Evolutionary conservation across 2,329 filamentous ascomycete genomes (phyloP).

Genomic region (Penicillium sp.): DNA sequence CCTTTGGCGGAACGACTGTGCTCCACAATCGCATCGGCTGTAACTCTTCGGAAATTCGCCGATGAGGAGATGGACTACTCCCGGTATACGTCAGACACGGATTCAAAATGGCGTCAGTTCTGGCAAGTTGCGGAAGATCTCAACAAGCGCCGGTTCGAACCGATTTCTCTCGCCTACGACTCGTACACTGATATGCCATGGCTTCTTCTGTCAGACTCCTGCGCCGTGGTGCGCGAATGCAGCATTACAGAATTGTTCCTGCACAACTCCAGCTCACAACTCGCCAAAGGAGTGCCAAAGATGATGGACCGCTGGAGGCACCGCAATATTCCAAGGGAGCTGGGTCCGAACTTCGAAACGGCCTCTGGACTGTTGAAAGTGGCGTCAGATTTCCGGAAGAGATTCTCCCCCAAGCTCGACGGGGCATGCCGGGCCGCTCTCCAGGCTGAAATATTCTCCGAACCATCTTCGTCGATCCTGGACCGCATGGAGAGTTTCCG

Average conservation of each 20-base stretch:
- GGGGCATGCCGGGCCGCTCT: conserved; percentile 66
- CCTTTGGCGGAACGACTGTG: conserved; percentile 73
- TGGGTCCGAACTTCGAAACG: conserved; percentile 53
- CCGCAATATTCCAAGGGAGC: conserved; percentile 42
- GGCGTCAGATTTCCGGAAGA: conserved; percentile 65
- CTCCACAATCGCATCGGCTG: conserved; percentile 65
- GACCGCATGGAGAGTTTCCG: conserved; percentile 76
- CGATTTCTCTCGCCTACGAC: conserved; percentile 74
- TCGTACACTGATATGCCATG: conserved; percentile 67
- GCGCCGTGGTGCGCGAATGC: conserved; percentile 75
- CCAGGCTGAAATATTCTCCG: conserved; percentile 69
- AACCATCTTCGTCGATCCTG: conserved; percentile 64
- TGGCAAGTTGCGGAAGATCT: conserved; percentile 81
- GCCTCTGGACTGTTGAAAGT: conserved; percentile 64
- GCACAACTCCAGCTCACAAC: conserved; percentile 57
- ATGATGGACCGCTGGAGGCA: conserved; percentile 44
- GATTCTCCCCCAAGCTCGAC: conserved; percentile 65
- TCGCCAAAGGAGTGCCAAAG: conserved; percentile 38
- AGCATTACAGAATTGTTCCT: conserved; percentile 71
- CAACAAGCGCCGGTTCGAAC: conserved; percentile 79
- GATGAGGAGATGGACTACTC: conserved; percentile 69
- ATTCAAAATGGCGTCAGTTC: conserved; percentile 84
- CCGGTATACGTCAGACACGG: conserved; percentile 67
- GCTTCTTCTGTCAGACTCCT: conserved; percentile 77
- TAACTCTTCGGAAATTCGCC: conserved; percentile 59